Base-by-base conservation (phyloP, 2,329 filamentous ascomycete species). In the Arthrinium phaeospermum region DNA sequence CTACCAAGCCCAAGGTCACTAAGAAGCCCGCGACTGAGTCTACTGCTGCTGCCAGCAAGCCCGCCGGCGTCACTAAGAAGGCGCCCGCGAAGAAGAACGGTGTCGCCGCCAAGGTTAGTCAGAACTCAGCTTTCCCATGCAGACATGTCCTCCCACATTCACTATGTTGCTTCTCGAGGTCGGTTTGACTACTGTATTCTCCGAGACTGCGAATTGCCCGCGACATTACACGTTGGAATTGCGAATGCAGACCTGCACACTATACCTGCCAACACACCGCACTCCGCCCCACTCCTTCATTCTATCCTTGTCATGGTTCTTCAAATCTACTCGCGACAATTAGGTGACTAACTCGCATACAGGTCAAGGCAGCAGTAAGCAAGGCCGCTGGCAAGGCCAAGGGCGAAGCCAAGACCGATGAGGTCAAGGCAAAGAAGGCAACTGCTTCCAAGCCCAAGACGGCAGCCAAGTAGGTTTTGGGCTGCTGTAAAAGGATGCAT, bases 51-150 rank as follows among this genome's bases (percentile, higher is more conserved):
- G 75, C 78, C 30, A 76, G 74, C 41, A 80, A 80, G 75, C 80
- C 80, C 14, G 74, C 74, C 51, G 80, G 79, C 64, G 79, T 81
- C 72, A 80, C 78, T 64, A 81, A 80, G 77, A 79, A 78, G 73
- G 71, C 77, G 19, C 74, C 75, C 12, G 74, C 79, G 2, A 81
- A 80, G 77, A 81, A 80, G 73, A 77, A 80, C 37, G 78, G 77
- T 69, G 77, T 76, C 67, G 78, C 74, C 51, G 77, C 77, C 12
- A 81, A 71, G 49, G 53, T 41, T 41, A 41, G 70, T 53, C 12
- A 14, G 34, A 49, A 24, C 30, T 41, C 14, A 22, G 27, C 10
- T 70, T 44, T 44, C 27, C 45, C 34, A 46, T 45, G 24, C 46
- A 7, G 3, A 22, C 41, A 47, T 49, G 22, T 3, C 67, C 16